Evolutionary conservation across 2,329 filamentous ascomycete species (phyloP).

Genomic region (Aureobasidium sp.): DNA sequence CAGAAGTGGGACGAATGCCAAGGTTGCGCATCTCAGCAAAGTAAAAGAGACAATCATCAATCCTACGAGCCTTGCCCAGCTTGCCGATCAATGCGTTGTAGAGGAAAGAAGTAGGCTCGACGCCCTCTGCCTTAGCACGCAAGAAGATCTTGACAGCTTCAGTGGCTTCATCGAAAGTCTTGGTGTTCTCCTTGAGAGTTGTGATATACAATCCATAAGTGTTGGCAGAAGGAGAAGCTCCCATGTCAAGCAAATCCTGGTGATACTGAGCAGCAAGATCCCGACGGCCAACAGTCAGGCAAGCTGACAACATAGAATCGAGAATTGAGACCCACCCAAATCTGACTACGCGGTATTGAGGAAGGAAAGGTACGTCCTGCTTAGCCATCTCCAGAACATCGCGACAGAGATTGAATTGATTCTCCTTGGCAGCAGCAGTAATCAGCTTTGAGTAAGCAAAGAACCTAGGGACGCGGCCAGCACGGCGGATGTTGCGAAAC

Average conservation of each 20-base stretch:
- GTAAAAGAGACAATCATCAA: constrained; percentile 96
- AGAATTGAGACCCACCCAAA: constrained; percentile 96
- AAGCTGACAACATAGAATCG: constrained; percentile 93
- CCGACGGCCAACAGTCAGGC: constrained; percentile 74
- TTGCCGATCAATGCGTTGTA: constrained; percentile 99
- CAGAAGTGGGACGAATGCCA: constrained; percentile 89
- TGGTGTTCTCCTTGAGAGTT: constrained; percentile 93
- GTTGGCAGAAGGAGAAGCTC: constrained; percentile 87
- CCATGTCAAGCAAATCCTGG: constrained; percentile 84
- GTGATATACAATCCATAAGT: constrained; percentile 98
- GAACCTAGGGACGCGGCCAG: constrained; percentile 86
- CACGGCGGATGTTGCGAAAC: constrained; percentile 87
- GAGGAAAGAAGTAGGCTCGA: constrained; percentile 91
- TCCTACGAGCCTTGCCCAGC: constrained; percentile 92
- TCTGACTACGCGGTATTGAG: constrained; percentile 78
- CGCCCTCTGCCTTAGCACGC: constrained; percentile 84
- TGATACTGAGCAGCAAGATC: constrained; percentile 78
- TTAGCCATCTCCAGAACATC: constrained; percentile 87
- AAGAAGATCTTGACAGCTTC: constrained; percentile 98
- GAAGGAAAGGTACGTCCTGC: constrained; percentile 75
- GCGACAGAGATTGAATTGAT: constrained; percentile 72
- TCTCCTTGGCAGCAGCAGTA: constrained; percentile 78
- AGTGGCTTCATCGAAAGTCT: constrained; percentile 95
- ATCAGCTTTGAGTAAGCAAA: constrained; percentile 97
- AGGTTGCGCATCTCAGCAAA: constrained; percentile 95